A percentile compares a stretch with the other conserved stretches of the same genome.
Evolutionary conservation across 306 rosid genomes (phyloP).

Genomic region (Prunus fruticosa): DNA sequence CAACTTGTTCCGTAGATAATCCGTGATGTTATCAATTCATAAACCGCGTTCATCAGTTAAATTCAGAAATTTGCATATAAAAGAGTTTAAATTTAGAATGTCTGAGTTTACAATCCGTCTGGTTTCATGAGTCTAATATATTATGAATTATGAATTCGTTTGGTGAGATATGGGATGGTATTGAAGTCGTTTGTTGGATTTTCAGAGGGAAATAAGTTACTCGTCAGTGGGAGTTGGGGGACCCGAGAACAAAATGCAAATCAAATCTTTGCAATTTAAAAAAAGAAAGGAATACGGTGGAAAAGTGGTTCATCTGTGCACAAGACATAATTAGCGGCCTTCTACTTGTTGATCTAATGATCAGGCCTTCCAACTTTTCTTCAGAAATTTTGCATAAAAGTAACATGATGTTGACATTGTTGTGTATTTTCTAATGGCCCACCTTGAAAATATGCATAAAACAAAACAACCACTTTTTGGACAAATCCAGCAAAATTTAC

Average conservation of each 20-base stretch:
- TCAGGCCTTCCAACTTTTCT: conserved; percentile 13
- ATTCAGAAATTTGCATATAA: too few relatives aligned
- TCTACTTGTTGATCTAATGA: conserved; percentile 14
- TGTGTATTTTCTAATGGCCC: conserved; percentile 17
- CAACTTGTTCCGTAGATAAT: too few relatives aligned
- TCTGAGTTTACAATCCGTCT: neutral
- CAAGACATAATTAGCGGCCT: neutral
- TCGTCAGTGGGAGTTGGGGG: conserved; percentile 19
- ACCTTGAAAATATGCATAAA: conserved; percentile 1
- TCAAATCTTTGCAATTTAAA: neutral
- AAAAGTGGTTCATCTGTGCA: neutral
- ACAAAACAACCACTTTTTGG: conserved; percentile 17
- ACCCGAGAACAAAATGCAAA: neutral
- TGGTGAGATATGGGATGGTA: conserved; percentile 16
- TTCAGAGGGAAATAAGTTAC: neutral
- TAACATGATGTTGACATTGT: neutral
- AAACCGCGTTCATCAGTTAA: too few relatives aligned
- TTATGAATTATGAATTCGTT: neutral
- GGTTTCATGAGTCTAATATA: too few relatives aligned
- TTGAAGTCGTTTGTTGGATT: neutral
- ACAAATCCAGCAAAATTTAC: neutral
- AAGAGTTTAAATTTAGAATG: neutral
- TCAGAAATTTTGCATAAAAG: conserved; percentile 6
- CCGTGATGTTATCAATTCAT: too few relatives aligned
- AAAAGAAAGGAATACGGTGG: conserved; percentile 2